Evolutionary conservation across 2,329 filamentous ascomycete genomes (phyloP).

Genomic region (Clonostachys chloroleuca): DNA sequence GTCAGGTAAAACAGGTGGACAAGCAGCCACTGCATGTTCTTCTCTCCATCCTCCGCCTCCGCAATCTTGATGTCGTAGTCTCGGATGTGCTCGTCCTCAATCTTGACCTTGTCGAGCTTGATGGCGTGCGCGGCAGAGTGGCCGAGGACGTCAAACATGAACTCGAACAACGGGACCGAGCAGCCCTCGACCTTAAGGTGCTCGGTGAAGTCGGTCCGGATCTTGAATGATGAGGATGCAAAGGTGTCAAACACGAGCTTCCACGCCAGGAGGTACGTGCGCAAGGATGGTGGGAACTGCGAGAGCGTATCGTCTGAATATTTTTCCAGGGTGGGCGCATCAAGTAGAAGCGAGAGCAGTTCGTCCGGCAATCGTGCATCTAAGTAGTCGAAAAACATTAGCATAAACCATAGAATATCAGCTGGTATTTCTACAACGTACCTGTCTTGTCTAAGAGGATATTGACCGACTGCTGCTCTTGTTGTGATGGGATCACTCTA

Average conservation of each 20-base stretch:
- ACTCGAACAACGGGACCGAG: constrained; percentile 65
- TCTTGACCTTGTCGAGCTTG: constrained; percentile 65
- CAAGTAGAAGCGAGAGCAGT: constrained; percentile 76
- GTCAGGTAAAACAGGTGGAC: constrained; percentile 82
- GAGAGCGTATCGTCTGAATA: constrained; percentile 63
- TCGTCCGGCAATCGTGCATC: constrained; percentile 76
- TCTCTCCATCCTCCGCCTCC: constrained; percentile 58
- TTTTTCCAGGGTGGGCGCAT: constrained; percentile 67
- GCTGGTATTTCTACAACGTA: constrained; percentile 13
- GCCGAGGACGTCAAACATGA: constrained; percentile 81
- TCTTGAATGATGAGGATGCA: constrained; percentile 69
- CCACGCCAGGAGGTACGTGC: constrained; percentile 86
- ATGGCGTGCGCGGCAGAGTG: constrained; percentile 70
- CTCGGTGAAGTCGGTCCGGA: constrained; percentile 76
- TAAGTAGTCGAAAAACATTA: constrained; percentile 9
- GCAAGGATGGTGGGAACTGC: constrained; percentile 64
- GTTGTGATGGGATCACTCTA: constrained; percentile 68
- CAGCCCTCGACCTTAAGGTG: constrained; percentile 72
- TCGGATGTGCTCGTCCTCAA: constrained; percentile 51
- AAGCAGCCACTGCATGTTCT: constrained; percentile 77
- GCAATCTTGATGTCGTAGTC: constrained; percentile 47
- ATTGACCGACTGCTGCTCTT: constrained; percentile 81
- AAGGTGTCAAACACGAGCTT: constrained; percentile 86
- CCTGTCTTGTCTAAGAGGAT: constrained; percentile 64
- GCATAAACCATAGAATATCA: neutral